A percentile compares a stretch with the other conserved stretches of the same genome.
Conservation (phyloP, 2,329 filamentous ascomycete species). For the Sporothrix globosa region DNA sequence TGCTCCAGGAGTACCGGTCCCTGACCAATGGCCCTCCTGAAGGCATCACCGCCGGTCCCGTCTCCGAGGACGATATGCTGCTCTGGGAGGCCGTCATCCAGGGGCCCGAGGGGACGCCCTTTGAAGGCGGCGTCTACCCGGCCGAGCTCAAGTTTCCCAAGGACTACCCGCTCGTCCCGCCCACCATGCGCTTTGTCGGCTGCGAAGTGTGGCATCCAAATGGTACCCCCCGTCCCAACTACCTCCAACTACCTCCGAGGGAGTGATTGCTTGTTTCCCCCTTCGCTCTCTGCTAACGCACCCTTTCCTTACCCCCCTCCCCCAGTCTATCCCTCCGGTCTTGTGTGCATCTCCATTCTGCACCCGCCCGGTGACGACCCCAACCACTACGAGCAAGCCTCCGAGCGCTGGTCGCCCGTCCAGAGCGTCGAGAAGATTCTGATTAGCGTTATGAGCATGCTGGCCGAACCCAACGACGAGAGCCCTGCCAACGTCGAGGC, state of each 20-base stretch:
- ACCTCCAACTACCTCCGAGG: too few relatives aligned
- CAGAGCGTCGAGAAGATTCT: constrained; percentile 98
- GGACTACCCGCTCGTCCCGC: constrained; percentile 95
- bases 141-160: constrained; percentile 93
- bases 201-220: constrained; percentile 93
- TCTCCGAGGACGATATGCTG: constrained; percentile 93
- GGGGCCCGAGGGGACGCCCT: constrained; percentile 92
- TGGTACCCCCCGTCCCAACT: constrained; percentile 55
- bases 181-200: constrained; percentile 92
- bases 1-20: constrained; percentile 94
- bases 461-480: constrained; percentile 96
- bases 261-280: background rate
- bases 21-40: constrained; percentile 96
- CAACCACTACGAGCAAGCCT: constrained; percentile 96
- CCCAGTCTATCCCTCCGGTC: constrained; percentile 83
- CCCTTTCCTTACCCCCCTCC: background rate
- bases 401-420: constrained; percentile 94
- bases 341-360: constrained; percentile 97
- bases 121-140: constrained; percentile 93
- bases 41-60: constrained; percentile 91
- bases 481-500: constrained; percentile 95
- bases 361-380: constrained; percentile 96
- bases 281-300: background rate
- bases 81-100: constrained; percentile 96
- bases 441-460: constrained; percentile 97